Percentiles rank a stretch among this genome's conserved stretches.
These are phyloP conservation scores for Henckelia pumila DNA, from an alignment of 257 asterid genomes.

Conservation along the genomic window DNA sequence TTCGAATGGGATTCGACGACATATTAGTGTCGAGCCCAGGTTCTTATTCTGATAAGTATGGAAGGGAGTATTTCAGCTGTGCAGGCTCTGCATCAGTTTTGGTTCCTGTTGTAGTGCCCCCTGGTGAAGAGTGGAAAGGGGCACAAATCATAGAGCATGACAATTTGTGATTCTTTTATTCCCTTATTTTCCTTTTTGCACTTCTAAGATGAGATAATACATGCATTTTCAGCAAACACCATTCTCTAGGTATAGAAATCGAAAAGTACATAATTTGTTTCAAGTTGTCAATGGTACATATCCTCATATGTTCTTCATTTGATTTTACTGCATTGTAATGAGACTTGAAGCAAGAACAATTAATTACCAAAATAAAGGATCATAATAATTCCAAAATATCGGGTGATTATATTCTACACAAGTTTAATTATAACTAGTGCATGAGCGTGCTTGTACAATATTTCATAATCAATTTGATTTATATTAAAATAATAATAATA, in stretches of 20 bases:
- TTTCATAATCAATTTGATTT: too few relatives aligned
- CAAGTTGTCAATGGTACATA: too few relatives aligned
- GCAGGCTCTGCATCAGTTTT: constrained; percentile 75
- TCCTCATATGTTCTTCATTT: too few relatives aligned
- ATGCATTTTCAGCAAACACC: background rate
- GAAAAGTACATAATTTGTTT: too few relatives aligned
- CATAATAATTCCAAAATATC: background rate
- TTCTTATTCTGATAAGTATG: constrained; percentile 48
- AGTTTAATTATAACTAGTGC: too few relatives aligned
- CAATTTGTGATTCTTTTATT: constrained; percentile 44
- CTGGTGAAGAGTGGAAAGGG: constrained; percentile 91
- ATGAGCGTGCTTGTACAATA: too few relatives aligned
- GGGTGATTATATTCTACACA: too few relatives aligned
- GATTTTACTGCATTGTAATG: too few relatives aligned
- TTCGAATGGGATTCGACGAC: constrained; percentile 80
- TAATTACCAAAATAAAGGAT: background rate
- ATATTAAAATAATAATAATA: too few relatives aligned
- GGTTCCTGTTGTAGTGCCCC: constrained; percentile 62
- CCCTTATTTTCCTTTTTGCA: background rate
- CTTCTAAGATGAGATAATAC: background rate
- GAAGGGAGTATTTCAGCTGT: constrained; percentile 62
- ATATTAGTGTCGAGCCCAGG: constrained; percentile 74
- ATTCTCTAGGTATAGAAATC: too few relatives aligned
- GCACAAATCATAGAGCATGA: constrained; percentile 89
- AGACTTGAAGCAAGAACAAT: background rate